A percentile compares a stretch with the other conserved stretches of the same genome.
Evolutionary conservation across 306 rosid species (phyloP).

Genomic region (Quercus parvula): DNA sequence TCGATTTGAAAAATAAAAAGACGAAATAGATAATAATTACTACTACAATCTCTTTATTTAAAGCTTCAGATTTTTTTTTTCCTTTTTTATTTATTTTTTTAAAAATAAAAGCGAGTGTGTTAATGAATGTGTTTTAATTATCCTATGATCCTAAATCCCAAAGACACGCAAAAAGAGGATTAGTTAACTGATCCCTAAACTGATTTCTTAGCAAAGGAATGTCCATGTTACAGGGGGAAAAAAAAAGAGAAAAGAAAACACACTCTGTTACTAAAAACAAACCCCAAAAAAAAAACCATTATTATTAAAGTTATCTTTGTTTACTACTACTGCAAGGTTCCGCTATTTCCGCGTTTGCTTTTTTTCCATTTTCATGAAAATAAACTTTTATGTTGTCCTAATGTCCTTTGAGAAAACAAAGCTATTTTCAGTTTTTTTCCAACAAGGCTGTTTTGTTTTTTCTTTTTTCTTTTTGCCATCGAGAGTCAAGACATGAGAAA

Average conservation of each 20-base stretch:
- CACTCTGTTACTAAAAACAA: neutral
- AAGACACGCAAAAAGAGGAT: conserved; percentile 31
- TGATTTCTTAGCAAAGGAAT: conserved; percentile 67
- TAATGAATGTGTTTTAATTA: neutral
- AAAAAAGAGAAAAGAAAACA: too few species aligned
- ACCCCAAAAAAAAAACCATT: too few species aligned
- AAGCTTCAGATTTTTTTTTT: neutral
- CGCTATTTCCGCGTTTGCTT: conserved; percentile 24
- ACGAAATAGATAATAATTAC: neutral
- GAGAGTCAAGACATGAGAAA: too few species aligned
- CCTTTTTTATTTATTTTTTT: neutral
- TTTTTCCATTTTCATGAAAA: neutral
- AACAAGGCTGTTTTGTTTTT: too few species aligned
- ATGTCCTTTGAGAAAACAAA: neutral
- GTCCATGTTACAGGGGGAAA: conserved; percentile 38
- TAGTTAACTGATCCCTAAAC: conserved; percentile 94
- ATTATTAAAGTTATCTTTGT: neutral
- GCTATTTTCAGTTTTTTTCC: too few species aligned
- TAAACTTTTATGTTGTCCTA: neutral
- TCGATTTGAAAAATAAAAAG: neutral
- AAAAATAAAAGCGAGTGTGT: neutral
- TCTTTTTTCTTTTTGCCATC: too few species aligned
- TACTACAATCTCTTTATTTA: neutral
- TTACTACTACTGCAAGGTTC: neutral
- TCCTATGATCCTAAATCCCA: neutral